Percentiles rank a stretch among this genome's conserved stretches.
phyloP scores from a whole-genome alignment of 768 basidiomycete species.

The Tulasnella sp. region DNA sequence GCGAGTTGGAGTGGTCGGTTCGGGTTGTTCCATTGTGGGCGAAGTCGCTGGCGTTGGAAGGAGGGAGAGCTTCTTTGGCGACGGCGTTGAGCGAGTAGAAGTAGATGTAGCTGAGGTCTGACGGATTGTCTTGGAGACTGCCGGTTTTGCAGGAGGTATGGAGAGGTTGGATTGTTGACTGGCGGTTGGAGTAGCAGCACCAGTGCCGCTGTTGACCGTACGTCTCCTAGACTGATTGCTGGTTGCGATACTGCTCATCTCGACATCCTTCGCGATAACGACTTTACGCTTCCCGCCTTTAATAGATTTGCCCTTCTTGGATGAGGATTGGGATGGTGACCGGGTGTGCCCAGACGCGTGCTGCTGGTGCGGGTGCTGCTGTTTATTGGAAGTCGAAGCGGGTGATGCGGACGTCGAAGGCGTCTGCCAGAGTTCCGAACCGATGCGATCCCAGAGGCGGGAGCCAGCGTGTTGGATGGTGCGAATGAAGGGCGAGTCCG shows the following conservation, averaged over 20 bases:
- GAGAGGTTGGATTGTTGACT: conserved; percentile 10
- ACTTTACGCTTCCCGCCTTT: conserved; percentile 11
- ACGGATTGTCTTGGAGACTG: background rate
- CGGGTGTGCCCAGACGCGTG: background rate
- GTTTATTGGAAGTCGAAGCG: background rate
- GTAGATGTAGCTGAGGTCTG: background rate
- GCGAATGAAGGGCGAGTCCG: conserved; percentile 12
- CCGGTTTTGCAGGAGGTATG: background rate
- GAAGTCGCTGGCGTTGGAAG: background rate
- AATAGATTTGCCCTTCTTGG: background rate
- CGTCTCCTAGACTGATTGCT: background rate
- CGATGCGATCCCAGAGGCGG: background rate
- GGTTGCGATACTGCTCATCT: background rate
- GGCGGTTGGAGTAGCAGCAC: conserved; percentile 2
- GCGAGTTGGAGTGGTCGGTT: conserved; percentile 2
- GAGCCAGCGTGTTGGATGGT: conserved; percentile 15
- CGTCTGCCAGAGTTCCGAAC: background rate
- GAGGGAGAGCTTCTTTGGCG: background rate
- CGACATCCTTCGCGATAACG: background rate
- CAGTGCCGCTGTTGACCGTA: background rate
- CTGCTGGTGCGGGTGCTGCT: background rate
- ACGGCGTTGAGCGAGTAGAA: background rate
- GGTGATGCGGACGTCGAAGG: background rate
- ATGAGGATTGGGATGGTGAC: background rate
- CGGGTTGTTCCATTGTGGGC: background rate